Evolutionary conservation across 225 moss, liverwort and hornwort genomes (phyloP).

Genomic region (Sphagnum tenellum): DNA sequence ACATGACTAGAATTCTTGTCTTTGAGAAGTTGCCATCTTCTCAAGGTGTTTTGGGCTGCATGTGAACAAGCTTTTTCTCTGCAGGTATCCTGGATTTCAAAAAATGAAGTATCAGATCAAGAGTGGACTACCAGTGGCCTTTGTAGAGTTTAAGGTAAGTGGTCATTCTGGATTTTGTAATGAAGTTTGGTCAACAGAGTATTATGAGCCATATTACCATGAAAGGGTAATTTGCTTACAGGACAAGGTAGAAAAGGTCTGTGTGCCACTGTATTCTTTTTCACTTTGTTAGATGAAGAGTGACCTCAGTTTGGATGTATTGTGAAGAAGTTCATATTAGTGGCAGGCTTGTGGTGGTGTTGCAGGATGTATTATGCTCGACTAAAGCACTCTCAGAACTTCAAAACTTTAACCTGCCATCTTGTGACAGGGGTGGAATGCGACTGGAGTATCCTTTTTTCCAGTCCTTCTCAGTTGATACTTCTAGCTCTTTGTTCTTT

Average conservation of each 20-base stretch:
- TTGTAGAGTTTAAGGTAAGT: slow-evolving; percentile 80
- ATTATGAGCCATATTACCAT: too few relatives aligned
- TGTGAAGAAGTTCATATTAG: neutral
- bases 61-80: neutral
- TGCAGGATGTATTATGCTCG: slow-evolving; percentile 72
- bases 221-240: too few relatives aligned
- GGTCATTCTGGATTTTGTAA: too few relatives aligned
- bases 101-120: slow-evolving; percentile 75
- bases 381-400: slow-evolving; percentile 76
- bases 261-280: neutral
- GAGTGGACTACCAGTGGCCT: slow-evolving; percentile 80
- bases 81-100: slow-evolving; percentile 78
- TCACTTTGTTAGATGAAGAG: neutral
- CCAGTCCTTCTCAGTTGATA: neutral
- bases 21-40: neutral
- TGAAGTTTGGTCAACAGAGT: too few relatives aligned
- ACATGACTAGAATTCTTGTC: too few relatives aligned
- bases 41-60: neutral
- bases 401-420: slow-evolving; percentile 61
- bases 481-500: neutral
- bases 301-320: neutral
- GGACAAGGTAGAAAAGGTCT: too few relatives aligned
- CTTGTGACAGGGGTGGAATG: slow-evolving; percentile 79
- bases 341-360: neutral
- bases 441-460: slow-evolving; percentile 76